Conservation (phyloP, 1,139 yeast genomes). For the Taphrina wiesneri region DNA sequence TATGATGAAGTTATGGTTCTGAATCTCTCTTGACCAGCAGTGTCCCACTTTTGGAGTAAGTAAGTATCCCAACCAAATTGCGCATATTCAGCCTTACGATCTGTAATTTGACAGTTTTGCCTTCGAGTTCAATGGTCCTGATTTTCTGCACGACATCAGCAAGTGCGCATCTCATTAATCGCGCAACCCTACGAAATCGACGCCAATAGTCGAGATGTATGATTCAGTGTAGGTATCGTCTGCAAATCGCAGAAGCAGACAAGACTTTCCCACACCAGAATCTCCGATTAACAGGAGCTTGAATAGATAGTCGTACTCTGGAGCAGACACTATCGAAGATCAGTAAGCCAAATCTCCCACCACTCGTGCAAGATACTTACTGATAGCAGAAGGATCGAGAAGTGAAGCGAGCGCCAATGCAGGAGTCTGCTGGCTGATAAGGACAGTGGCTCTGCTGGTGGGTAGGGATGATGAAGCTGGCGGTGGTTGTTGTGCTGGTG, state of each 20-base stretch:
- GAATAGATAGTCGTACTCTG: constrained; percentile 87
- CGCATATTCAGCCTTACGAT: constrained; percentile 47
- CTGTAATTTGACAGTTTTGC: constrained; percentile 94
- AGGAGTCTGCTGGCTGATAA: not conserved
- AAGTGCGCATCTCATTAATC: not conserved
- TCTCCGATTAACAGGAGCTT: constrained; percentile 76
- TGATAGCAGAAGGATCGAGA: not conserved
- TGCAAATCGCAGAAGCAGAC: constrained; percentile 90
- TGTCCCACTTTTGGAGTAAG: constrained; percentile 67
- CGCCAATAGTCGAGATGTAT: constrained; percentile 96
- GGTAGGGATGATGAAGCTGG: not conserved
- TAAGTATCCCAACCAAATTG: not conserved
- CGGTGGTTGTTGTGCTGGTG: constrained; percentile 3
- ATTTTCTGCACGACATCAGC: constrained; percentile 54
- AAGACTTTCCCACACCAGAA: constrained; percentile 97
- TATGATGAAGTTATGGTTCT: constrained; percentile 97
- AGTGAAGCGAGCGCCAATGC: not conserved
- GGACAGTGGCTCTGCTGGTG: not conserved
- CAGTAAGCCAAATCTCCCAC: not conserved
- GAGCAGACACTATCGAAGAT: constrained; percentile 25
- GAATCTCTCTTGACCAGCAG: constrained; percentile 98
- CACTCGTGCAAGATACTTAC: not conserved
- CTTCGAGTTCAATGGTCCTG: constrained; percentile 94
- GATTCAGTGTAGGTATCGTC: constrained; percentile 97
- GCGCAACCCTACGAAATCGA: constrained; percentile 61